Evolutionary conservation across 768 basidiomycete species (phyloP), one percentile per base, ranked within the genome.

Genomic region (Strobilomyces dryophilus): DNA sequence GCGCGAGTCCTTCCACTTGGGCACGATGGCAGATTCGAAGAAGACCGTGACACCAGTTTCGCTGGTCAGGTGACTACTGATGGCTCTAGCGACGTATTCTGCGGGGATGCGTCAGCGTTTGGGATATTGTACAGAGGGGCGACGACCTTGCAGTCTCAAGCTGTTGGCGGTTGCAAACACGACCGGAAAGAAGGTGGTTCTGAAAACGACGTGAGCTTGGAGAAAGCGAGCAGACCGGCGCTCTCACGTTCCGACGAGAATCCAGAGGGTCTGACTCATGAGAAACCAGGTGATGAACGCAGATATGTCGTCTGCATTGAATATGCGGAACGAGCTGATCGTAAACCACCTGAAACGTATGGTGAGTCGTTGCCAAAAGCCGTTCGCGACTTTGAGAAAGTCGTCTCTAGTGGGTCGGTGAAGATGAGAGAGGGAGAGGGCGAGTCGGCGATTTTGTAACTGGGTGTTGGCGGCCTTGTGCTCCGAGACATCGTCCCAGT

Each of bases 321-420:
- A 99, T 63, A 83, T 86, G 44, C 95, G 83, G 73, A 97, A 99
- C 5, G 91, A 92, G 56, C 91, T 79, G 61, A 98, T 95, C 11
- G 92, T 92, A 59, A 94, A 89, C 97, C 97, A 99, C 67, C 93
- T 93, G 75, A 98, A 92, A n/a, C 92, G 82, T 60, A 98, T 89
- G 20, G 86, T 80, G 21, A 88, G 69, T 3, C 97, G 83, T 59
- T 95, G 82, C 85, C 93, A 93, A 67, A 95, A 94, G n/a, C 87
- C 85, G 27, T 80, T 88, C 4, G 95, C 86, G 4, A 92, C 87
- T 18, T 81, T 82, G 34, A 98, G 78, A 53, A 98, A 85, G 65
- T 98, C 92, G 42, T 97, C 94, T 40, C 86, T 82, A 0, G 92
- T 90, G 1, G 94, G 95, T 35, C 87, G 76, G 57, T 83, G 84